Conservation (phyloP, 2,329 filamentous ascomycete genomes). For the Conoideocrella luteorostrata region DNA sequence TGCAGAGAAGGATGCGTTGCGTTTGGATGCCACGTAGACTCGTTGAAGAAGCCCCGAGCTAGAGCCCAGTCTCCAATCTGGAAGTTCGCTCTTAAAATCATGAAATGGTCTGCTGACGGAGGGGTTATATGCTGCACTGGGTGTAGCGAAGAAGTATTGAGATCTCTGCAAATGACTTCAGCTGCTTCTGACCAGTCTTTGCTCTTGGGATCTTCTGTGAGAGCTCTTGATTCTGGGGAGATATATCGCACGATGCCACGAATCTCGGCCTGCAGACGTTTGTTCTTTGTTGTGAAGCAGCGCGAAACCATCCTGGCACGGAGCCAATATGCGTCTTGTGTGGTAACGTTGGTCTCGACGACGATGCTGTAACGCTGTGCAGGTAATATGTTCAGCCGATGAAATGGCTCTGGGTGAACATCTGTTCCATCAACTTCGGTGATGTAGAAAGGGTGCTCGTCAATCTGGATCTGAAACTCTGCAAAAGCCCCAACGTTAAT, state of each 20-base stretch:
- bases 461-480: conserved; percentile 65
- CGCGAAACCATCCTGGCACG: conserved; percentile 43
- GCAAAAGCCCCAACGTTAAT: conserved; percentile 67
- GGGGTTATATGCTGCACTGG: conserved; percentile 29
- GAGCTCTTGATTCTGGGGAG: accelerated
- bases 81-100: conserved; percentile 46
- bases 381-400: conserved; percentile 59
- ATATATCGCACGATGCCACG: conserved; percentile 26
- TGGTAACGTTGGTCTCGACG: conserved; percentile 52
- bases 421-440: conserved; percentile 67
- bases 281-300: conserved; percentile 29
- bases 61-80: conserved; percentile 48
- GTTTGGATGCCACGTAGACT: conserved; percentile 39
- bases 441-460: conserved; percentile 57
- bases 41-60: conserved; percentile 48
- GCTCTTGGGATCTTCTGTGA: conserved; percentile 25
- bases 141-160: conserved; percentile 42
- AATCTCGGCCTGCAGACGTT: conserved; percentile 22
- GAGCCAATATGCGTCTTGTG: conserved; percentile 53
- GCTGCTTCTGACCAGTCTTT: conserved; percentile 43
- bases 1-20: conserved; percentile 28
- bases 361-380: conserved; percentile 67
- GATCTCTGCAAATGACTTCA: conserved; percentile 44
- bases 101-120: conserved; percentile 31
- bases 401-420: conserved; percentile 51